Evolutionary conservation across 352 stramenopile species (phyloP), one percentile per base, ranked within the genome.

Genomic region (Pythium myriotylum): DNA sequence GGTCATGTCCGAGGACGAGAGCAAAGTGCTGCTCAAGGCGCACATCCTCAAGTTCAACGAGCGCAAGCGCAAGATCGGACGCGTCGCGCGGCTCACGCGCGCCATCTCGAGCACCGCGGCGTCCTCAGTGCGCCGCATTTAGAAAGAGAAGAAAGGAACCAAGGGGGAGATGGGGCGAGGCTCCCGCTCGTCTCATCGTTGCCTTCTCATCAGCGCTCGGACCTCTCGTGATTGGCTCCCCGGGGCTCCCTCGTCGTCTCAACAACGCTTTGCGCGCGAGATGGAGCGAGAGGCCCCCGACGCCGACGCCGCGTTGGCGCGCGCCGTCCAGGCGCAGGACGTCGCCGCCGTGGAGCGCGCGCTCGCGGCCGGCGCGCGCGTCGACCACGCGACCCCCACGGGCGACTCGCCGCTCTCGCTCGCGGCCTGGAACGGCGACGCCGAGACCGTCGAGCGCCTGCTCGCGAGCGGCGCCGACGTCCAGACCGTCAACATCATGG

Each of bases 1-100:
- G 37, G 60, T 37, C 17, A 58, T 67, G 26, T 64, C 64, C 8
- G 54, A 67, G 19, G 52, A 72, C 50, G 64, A 72, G 40, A 54
- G 13, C 53, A 59, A 60, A 43, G 19, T 72, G 2, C 29, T 72
- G 17, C 40, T 72, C 5, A 41, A 54, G 2, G 57, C 45, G 1
- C 58, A 72, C 48, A 33, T 67, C 40, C 10, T 13, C 10, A 7
- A 14, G 2, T 68, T 64, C 53, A 68, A 67, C 59, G 37, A 6
- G 17, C 8, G 8, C 7, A 6, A 14, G 13, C 37, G 37, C 37
- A 43, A 43, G 14, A 14, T 8, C 33, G 14, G 14, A 40, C 33
- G 33, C n/a, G n/a, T n/a, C n/a, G n/a, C n/a, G n/a, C n/a, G n/a
- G n/a, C n/a, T n/a, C n/a, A n/a, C n/a, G n/a, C n/a, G n/a, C n/a